These are phyloP conservation scores for Coccinonectria pachysandricola DNA, from an alignment of 2,329 filamentous ascomycete species.

Conservation along the genomic window DNA sequence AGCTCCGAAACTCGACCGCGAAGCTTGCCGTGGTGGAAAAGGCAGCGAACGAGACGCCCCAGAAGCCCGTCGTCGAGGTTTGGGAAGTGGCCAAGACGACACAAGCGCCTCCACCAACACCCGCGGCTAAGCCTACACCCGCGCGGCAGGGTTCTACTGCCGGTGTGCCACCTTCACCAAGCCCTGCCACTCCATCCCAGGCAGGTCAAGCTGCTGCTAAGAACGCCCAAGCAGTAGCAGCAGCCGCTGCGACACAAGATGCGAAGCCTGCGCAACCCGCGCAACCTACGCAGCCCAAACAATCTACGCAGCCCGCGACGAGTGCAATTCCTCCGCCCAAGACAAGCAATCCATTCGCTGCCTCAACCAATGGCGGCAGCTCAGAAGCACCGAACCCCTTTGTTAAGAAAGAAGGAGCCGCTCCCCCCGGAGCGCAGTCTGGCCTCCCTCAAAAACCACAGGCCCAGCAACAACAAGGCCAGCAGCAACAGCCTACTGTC, in stretches of 20 bases:
- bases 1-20: constrained; percentile 50
- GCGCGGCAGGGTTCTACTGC: constrained; percentile 13
- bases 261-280: constrained; percentile 2
- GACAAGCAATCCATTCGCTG: constrained; percentile 24
- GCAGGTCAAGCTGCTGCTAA: constrained; percentile 6
- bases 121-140: constrained; percentile 15
- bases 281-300: constrained; percentile 5
- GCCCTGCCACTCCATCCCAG: constrained; percentile 12
- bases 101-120: constrained; percentile 19
- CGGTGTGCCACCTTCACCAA: constrained; percentile 13
- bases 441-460: constrained; percentile 6
- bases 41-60: constrained; percentile 75
- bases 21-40: constrained; percentile 72
- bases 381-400: constrained; percentile 20
- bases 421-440: constrained; percentile 7
- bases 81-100: constrained; percentile 66
- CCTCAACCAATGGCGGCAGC: constrained; percentile 7
- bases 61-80: constrained; percentile 74
- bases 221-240: constrained; percentile 4
- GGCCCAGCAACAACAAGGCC: constrained; percentile 7
- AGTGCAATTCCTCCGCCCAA: constrained; percentile 15
- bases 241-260: constrained; percentile 10
- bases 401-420: constrained; percentile 12
- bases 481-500: constrained; percentile 13
- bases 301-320: constrained; percentile 7